Evolutionary conservation across 441 rosid species (phyloP), one percentile per base, ranked within the genome.

Genomic region (Mallotus repandus): DNA sequence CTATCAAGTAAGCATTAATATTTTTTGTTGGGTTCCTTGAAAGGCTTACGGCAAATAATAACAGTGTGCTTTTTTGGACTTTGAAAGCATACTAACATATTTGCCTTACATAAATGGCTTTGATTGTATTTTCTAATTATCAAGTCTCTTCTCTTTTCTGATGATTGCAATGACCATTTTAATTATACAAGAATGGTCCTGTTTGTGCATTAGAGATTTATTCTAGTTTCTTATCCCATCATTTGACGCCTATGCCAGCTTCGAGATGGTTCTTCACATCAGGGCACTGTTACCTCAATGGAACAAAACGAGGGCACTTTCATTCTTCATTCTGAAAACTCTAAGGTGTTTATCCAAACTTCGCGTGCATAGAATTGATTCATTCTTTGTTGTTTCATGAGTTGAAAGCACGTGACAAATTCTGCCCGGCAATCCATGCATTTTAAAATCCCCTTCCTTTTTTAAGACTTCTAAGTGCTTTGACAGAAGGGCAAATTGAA

Each of bases 271-370:
- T 87, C 93, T 64, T 74, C 89, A 5, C 97, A 92, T 77, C 94
- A 81, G 75, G 97, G 93, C 43, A 86, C 91, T 63, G 94, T 91
- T 45, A 91, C 96, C 16, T 92, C 99, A 16, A 89, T 95, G 98
- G 98, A 92, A 80, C 90, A 96, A 16, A 89, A 91, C 58, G 98
- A 89, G 85, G 94, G 87, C 63, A 88, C 89, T 58, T 91, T 89
- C 72, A 71, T 87, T 71, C 74, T 92, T 63, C 89, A 91, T 83
- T 82, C 85, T 71, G 98, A 94, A 77, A 82, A 77, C 72, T 69
- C 79, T 3, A 83, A 85, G 96, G 98, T 90, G 70, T 64, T 72
- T 70, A 74, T 56, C 74, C 74, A 70, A 15, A 66, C 41, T 50
- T 70, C 10, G 45, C 49, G 22, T 83, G 48, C 67, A 70, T 52